Evolutionary conservation across 192 early-diverging fungal genomes (phyloP).

Genomic region (Cetraspora pellucida): DNA sequence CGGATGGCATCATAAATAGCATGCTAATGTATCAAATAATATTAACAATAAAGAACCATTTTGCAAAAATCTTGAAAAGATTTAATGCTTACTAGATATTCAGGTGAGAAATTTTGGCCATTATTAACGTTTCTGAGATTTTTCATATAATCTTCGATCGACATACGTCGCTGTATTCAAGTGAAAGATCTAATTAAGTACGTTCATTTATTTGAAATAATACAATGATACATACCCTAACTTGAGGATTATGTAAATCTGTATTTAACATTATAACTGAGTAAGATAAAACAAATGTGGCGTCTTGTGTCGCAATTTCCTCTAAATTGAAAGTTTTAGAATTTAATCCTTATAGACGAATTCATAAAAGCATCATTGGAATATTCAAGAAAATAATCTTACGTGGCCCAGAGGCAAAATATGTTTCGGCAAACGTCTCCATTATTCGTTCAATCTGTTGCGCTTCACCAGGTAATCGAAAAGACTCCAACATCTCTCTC

Average conservation of each 20-base stretch:
- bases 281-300: slow-evolving; percentile 87
- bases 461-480: slow-evolving; percentile 96
- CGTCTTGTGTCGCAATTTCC: slow-evolving; percentile 78
- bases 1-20: slow-evolving; percentile 89
- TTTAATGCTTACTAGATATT: slow-evolving; percentile 65
- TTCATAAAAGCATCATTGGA: not conserved
- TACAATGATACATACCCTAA: slow-evolving; percentile 53
- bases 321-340: slow-evolving; percentile 41
- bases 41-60: not conserved
- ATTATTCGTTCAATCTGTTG: slow-evolving; percentile 97
- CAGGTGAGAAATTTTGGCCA: slow-evolving; percentile 76
- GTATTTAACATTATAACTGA: slow-evolving; percentile 98
- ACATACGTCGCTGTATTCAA: slow-evolving; percentile 74
- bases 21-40: slow-evolving; percentile 26
- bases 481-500: slow-evolving; percentile 87
- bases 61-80: not conserved
- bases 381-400: not conserved
- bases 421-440: slow-evolving; percentile 85
- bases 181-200: not conserved
- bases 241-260: slow-evolving; percentile 95
- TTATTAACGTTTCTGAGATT: slow-evolving; percentile 91
- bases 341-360: not conserved
- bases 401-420: slow-evolving; percentile 61
- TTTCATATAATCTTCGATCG: slow-evolving; percentile 82
- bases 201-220: not conserved